phyloP scores from a whole-genome alignment of 2,329 filamentous ascomycete genomes.

The Aspergillus sp. region DNA sequence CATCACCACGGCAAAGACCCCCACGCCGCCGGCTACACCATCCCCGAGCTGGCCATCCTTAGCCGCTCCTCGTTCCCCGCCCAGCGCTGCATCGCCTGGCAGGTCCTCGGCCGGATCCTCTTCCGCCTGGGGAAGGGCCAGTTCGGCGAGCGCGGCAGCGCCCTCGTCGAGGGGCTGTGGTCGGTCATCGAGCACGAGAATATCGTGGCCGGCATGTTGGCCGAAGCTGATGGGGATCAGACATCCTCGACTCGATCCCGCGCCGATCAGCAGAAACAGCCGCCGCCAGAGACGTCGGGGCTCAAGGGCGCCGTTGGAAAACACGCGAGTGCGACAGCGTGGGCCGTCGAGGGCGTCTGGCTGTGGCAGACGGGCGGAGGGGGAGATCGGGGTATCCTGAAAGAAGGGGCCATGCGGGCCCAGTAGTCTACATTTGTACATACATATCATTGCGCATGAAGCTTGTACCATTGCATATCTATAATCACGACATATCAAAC shows the following conservation, averaged over 20 bases:
- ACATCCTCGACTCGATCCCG: slow-evolving; percentile 33
- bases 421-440: slow-evolving; percentile 12
- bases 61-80: slow-evolving; percentile 78
- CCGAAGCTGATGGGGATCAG: slow-evolving; percentile 61
- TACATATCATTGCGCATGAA: neutral
- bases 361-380: slow-evolving; percentile 72
- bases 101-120: slow-evolving; percentile 81
- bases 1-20: slow-evolving; percentile 94
- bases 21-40: slow-evolving; percentile 90
- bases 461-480: no score
- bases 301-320: slow-evolving; percentile 37
- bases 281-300: neutral
- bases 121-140: slow-evolving; percentile 77
- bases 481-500: no score
- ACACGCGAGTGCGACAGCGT: slow-evolving; percentile 77
- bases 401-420: slow-evolving; percentile 31
- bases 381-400: slow-evolving; percentile 41
- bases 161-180: slow-evolving; percentile 80
- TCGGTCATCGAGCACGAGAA: slow-evolving; percentile 70
- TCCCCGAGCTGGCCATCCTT: slow-evolving; percentile 78
- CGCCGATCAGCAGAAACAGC: neutral
- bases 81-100: slow-evolving; percentile 88
- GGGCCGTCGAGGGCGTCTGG: slow-evolving; percentile 89
- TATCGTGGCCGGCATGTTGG: slow-evolving; percentile 72
- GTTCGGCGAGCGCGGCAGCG: slow-evolving; percentile 60